Evolutionary conservation across 1,284 basidiomycete species (phyloP), one percentile per base, ranked within the genome.

Genomic region (Moesziomyces globuligerus): DNA sequence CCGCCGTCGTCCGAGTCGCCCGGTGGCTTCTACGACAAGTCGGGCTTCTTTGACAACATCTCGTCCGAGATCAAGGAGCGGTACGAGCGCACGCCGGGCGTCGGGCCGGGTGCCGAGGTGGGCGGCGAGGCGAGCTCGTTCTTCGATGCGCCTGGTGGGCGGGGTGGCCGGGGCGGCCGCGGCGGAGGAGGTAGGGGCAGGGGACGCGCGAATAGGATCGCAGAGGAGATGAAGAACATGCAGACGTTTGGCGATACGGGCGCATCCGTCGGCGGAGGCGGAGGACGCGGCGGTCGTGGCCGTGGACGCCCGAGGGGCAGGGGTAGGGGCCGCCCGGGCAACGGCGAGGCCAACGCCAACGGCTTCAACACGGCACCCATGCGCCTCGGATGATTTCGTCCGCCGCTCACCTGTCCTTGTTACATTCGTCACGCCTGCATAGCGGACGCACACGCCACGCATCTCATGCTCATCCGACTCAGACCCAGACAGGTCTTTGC

Each of bases 11-110:
- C 48, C 13, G 52, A 67, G 10, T 50, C 48, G n/a, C 44, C 45
- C 20, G 48, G 47, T 10, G 72, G 47, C 41, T 81, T 81, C 45
- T 82, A 82, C 57, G 77, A 82, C 46, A 82, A 80, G 34, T 46
- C 59, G 6, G 75, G 76, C 25, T 82, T 82, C 69, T 82, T 82
- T 48, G 80, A 82, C 55, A 78, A 79, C 40, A 81, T 82, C 39
- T 75, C 71, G 37, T 64, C 53, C 26, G 80, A 82, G 39, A 60
- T 82, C 39, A 76, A 74, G 58, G 80, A 82, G 40, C 59, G 79
- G 13, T 66, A 79, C 41, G 76, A 79, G 23, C 50, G 73, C 4
- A 39, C 37, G 15, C 43, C 21, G 2, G 15, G 11, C n/a, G 39
- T 13, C 9, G 28, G 11, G 13, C 13, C n/a, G 18, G 37, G 29